Percentiles rank a stretch among this genome's conserved stretches.
Conservation (phyloP, 2,329 filamentous ascomycete genomes). For the Fusarium concolor region DNA sequence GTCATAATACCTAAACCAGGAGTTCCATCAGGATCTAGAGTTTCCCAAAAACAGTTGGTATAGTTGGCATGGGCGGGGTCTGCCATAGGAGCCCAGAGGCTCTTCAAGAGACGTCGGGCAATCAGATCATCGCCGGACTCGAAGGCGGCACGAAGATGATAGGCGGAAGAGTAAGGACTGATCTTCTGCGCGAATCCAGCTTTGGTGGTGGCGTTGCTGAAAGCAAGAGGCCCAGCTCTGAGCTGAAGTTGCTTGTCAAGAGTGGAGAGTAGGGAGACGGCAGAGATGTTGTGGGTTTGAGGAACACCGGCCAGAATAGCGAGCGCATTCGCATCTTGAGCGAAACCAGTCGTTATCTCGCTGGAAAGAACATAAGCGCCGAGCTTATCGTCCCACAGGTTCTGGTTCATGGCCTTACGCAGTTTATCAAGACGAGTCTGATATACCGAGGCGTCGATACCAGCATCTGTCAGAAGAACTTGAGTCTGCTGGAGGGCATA, state of each 20-base stretch:
- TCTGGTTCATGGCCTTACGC: background rate
- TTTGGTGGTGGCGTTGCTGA: background rate
- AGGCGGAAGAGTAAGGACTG: constrained; percentile 2
- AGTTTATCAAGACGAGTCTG: background rate
- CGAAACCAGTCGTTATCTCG: background rate
- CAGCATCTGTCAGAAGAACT: background rate
- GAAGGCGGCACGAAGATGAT: background rate
- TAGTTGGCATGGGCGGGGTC: background rate
- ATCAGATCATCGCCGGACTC: background rate
- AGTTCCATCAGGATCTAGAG: background rate
- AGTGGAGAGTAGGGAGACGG: accelerated
- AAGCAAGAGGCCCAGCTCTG: background rate
- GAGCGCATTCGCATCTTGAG: background rate
- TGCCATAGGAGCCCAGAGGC: background rate
- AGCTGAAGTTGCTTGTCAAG: constrained; percentile 1
- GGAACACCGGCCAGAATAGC: background rate
- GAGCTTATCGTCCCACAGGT: background rate
- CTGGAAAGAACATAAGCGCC: background rate
- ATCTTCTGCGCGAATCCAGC: constrained; percentile 13
- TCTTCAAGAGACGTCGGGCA: background rate
- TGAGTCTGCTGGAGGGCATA: background rate
- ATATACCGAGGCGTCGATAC: background rate
- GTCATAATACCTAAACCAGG: background rate
- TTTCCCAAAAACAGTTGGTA: constrained; percentile 14
- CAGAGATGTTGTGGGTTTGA: background rate